A percentile compares a stretch with the other conserved stretches of the same genome.
These are phyloP conservation scores for Colletotrichum lupini DNA, from an alignment of 2,329 filamentous ascomycete species.

Conservation along the genomic window DNA sequence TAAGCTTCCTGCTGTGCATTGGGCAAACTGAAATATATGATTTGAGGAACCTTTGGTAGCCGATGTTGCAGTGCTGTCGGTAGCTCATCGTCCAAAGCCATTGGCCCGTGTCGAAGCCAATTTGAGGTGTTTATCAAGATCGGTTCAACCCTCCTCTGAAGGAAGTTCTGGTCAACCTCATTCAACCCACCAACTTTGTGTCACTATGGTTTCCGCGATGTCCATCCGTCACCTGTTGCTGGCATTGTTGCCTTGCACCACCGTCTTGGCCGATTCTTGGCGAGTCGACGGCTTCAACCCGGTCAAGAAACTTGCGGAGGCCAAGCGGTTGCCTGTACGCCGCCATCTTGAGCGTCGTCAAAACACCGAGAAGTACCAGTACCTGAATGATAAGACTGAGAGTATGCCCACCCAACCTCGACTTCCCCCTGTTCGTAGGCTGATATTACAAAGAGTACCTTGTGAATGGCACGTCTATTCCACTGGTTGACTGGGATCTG, in stretches of 20 bases:
- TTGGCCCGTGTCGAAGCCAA: no score
- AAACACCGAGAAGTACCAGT: slow-evolving; percentile 15
- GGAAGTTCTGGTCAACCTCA: not conserved
- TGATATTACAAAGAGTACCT: slow-evolving; percentile 60
- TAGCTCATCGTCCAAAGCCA: not conserved
- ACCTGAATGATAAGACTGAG: slow-evolving; percentile 12
- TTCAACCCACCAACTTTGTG: not conserved
- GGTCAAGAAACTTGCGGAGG: slow-evolving; percentile 1
- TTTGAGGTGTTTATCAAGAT: not conserved
- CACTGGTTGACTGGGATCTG: slow-evolving; percentile 77
- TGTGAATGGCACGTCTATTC: slow-evolving; percentile 72
- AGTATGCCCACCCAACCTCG: not conserved
- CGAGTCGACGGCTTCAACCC: slow-evolving; percentile 14
- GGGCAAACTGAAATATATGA: not conserved
- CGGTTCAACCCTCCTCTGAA: not conserved
- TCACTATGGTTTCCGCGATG: not conserved
- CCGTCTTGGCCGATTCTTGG: slow-evolving; percentile 16
- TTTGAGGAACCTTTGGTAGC: not conserved
- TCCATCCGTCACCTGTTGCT: slow-evolving; percentile 1
- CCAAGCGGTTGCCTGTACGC: not conserved
- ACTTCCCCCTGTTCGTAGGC: not conserved
- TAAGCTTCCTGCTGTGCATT: not conserved
- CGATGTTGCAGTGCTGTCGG: not conserved
- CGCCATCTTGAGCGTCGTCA: not conserved
- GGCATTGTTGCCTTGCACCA: slow-evolving; percentile 9